Evolutionary conservation across 2,329 filamentous ascomycete species (phyloP).

Genomic region (Dactylellina drechsleri): DNA sequence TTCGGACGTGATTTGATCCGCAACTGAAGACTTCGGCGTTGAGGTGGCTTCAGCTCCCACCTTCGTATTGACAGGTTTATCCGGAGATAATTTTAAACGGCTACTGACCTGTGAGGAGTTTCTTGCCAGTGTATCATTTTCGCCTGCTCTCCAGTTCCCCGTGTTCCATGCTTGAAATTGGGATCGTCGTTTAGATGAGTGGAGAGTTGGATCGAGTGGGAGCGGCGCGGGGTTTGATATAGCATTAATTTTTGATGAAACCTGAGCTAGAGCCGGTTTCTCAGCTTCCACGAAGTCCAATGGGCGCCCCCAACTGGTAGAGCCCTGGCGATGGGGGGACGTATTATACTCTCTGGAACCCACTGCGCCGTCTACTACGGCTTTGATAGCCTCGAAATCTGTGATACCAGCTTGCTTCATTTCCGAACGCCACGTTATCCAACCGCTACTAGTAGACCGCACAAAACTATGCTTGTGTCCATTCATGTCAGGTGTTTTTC

Average conservation of each 20-base stretch:
- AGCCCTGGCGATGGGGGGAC: not conserved
- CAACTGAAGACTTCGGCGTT: not conserved
- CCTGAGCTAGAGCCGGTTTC: not conserved
- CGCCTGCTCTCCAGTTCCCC: no score
- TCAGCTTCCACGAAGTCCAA: conserved; percentile 1
- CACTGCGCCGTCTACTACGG: conserved; percentile 5
- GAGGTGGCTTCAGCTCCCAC: no score
- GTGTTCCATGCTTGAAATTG: no score
- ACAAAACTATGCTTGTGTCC: conserved; percentile 13
- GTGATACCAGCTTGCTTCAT: conserved; percentile 43
- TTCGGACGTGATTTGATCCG: not conserved
- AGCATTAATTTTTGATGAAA: conserved; percentile 3
- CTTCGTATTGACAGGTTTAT: not conserved
- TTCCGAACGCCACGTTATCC: conserved; percentile 45
- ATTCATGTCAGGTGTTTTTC: conserved; percentile 8
- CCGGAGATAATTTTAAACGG: not conserved
- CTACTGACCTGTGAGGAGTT: no score
- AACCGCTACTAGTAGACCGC: conserved; percentile 28
- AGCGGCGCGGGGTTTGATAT: conserved; percentile 42
- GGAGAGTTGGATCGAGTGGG: conserved; percentile 38
- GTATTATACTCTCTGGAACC: not conserved
- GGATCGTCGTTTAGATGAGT: conserved; percentile 6
- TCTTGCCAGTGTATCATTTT: no score
- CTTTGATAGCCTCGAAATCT: conserved; percentile 32
- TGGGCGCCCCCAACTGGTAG: conserved; percentile 20